Conservation (phyloP, 345 rosid species). For the Pugionium dolabratum region DNA sequence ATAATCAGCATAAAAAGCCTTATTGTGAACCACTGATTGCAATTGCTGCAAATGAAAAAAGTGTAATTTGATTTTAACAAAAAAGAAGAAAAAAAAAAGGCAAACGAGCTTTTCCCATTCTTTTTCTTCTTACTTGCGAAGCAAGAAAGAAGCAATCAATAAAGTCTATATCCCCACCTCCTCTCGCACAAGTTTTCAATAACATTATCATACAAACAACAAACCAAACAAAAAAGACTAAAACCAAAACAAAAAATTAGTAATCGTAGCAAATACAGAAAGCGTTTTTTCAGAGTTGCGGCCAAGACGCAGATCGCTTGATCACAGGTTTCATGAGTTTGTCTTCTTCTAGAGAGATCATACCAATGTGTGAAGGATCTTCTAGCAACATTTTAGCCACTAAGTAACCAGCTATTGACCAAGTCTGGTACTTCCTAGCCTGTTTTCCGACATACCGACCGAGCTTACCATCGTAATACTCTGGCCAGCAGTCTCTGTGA, state of each 20-base stretch:
- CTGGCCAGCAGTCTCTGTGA: constrained; percentile 75
- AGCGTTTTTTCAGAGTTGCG: constrained; percentile 27
- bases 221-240: too few relatives aligned
- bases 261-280: constrained; percentile 14
- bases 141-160: constrained; percentile 38
- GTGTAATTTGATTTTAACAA: too few relatives aligned
- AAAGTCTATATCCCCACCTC: constrained; percentile 16
- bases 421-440: constrained; percentile 72
- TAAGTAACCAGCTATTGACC: constrained; percentile 77
- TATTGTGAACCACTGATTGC: too few relatives aligned
- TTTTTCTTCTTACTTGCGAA: constrained; percentile 30
- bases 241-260: constrained; percentile 13
- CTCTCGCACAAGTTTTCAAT: constrained; percentile 21
- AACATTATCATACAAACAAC: constrained; percentile 35
- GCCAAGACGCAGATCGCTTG: constrained; percentile 70
- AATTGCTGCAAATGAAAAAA: too few relatives aligned
- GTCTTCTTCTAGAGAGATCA: constrained; percentile 75
- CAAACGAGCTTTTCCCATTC: background rate
- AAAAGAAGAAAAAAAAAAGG: too few relatives aligned
- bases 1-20: too few relatives aligned
- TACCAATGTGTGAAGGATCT: constrained; percentile 75
- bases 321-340: constrained; percentile 66
- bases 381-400: constrained; percentile 79
- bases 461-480: constrained; percentile 71
- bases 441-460: constrained; percentile 75